A percentile compares a stretch with the other conserved stretches of the same genome.
Conservation (phyloP, 1,139 yeast genomes). For the Saccharomyces hybrid region DNA sequence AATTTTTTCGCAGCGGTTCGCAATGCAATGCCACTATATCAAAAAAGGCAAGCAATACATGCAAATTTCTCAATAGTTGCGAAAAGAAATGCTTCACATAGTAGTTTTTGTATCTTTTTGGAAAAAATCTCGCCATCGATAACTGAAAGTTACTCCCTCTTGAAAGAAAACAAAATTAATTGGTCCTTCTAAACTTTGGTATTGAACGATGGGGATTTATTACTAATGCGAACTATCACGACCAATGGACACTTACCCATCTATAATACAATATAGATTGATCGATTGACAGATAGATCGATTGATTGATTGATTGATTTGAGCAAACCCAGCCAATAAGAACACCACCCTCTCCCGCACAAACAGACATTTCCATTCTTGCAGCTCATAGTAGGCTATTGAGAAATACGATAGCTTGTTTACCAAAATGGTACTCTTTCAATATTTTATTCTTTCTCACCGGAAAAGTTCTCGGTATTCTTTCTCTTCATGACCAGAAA, state of each 20-base stretch:
- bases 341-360: neutral
- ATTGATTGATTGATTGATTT: neutral
- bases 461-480: no score
- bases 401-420: neutral
- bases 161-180: slow-evolving; percentile 13
- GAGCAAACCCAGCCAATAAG: neutral
- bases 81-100: neutral
- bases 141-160: slow-evolving; percentile 7
- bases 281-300: neutral
- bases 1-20: neutral
- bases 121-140: neutral
- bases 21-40: neutral
- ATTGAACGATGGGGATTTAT: neutral
- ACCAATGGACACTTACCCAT: neutral
- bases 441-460: neutral
- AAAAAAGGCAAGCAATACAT: neutral
- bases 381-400: no score
- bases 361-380: no score
- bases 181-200: slow-evolving; percentile 10
- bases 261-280: neutral
- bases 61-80: neutral
- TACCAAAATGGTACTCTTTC: neutral
- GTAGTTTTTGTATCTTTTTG: neutral
- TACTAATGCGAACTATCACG: neutral
- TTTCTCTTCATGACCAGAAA: neutral